phyloP scores from a whole-genome alignment of 2,329 filamentous ascomycete genomes.

The Colletotrichum filicis region DNA sequence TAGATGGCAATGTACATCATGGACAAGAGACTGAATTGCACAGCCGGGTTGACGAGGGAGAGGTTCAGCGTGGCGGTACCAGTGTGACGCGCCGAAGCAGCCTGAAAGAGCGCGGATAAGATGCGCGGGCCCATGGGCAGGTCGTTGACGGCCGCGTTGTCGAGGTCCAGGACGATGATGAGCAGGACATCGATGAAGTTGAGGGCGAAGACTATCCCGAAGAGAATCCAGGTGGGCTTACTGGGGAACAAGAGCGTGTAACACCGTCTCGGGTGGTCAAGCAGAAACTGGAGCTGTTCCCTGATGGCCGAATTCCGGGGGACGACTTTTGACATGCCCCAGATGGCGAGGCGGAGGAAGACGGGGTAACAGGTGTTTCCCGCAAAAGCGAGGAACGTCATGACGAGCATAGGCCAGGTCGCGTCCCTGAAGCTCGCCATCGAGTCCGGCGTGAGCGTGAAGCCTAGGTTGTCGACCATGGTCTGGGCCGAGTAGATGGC shows the following conservation, averaged over 20 bases:
- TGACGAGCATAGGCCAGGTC: conserved; percentile 55
- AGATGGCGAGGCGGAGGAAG: conserved; percentile 68
- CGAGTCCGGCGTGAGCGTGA: conserved; percentile 65
- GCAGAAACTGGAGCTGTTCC: conserved; percentile 64
- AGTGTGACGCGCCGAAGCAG: conserved; percentile 58
- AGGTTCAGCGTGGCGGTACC: conserved; percentile 63
- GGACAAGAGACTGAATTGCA: conserved; percentile 68
- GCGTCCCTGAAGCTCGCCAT: conserved; percentile 61
- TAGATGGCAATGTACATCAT: conserved; percentile 76
- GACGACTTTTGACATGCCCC: conserved; percentile 60
- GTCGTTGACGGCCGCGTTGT: conserved; percentile 59
- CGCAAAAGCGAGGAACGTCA: conserved; percentile 60
- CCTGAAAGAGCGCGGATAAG: conserved; percentile 69
- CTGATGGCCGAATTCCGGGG: conserved; percentile 50
- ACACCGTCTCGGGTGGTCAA: conserved; percentile 71
- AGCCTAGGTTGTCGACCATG: conserved; percentile 63
- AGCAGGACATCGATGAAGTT: conserved; percentile 66
- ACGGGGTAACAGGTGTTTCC: conserved; percentile 69
- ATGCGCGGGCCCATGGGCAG: conserved; percentile 58
- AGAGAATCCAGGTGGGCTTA: conserved; percentile 68
- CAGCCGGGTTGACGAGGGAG: conserved; percentile 60
- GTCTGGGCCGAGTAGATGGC: conserved; percentile 62
- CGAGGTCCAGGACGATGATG: conserved; percentile 62
- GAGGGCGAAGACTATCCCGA: conserved; percentile 59
- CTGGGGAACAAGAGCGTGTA: conserved; percentile 72